phyloP scores from a whole-genome alignment of 2,329 filamentous ascomycete species.

The Cladophialophora carrionii region DNA sequence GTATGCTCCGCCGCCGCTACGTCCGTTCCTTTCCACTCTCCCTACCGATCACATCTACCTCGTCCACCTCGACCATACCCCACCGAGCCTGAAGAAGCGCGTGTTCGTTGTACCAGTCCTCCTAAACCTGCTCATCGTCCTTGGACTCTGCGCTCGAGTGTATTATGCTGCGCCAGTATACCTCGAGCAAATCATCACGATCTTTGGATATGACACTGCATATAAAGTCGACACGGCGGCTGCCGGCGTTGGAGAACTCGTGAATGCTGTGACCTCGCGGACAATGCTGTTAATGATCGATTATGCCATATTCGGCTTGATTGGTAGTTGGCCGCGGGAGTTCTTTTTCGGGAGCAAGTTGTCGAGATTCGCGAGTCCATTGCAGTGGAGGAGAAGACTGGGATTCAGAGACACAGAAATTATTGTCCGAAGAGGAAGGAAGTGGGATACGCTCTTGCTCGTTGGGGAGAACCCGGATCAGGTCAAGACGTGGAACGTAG shows the following conservation, averaged over 20 bases:
- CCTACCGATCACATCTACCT: constrained; percentile 76
- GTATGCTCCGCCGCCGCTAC: constrained; percentile 31
- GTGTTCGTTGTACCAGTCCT: constrained; percentile 78
- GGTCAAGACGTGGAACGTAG: constrained; percentile 43
- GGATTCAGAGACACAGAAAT: constrained; percentile 77
- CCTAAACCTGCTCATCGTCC: constrained; percentile 71
- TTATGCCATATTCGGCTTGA: constrained; percentile 67
- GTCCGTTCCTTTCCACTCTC: constrained; percentile 65
- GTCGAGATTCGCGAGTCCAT: constrained; percentile 62
- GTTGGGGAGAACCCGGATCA: constrained; percentile 44
- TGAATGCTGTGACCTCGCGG: constrained; percentile 62
- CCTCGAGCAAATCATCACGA: constrained; percentile 64
- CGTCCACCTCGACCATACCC: constrained; percentile 76
- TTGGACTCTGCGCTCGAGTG: constrained; percentile 69
- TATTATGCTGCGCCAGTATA: constrained; percentile 74
- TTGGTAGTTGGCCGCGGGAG: constrained; percentile 73
- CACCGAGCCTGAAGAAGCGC: constrained; percentile 72
- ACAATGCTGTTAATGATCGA: constrained; percentile 72
- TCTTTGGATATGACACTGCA: constrained; percentile 68
- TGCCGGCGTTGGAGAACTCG: constrained; percentile 61
- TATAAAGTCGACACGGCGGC: constrained; percentile 65
- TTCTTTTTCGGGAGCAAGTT: constrained; percentile 66
- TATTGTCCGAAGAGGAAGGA: constrained; percentile 74
- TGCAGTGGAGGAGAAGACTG: constrained; percentile 71
- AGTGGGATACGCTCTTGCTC: constrained; percentile 67